Evolutionary conservation across 768 basidiomycete genomes (phyloP), one percentile per base, ranked within the genome.

Genomic region (Mrakia gelida): DNA sequence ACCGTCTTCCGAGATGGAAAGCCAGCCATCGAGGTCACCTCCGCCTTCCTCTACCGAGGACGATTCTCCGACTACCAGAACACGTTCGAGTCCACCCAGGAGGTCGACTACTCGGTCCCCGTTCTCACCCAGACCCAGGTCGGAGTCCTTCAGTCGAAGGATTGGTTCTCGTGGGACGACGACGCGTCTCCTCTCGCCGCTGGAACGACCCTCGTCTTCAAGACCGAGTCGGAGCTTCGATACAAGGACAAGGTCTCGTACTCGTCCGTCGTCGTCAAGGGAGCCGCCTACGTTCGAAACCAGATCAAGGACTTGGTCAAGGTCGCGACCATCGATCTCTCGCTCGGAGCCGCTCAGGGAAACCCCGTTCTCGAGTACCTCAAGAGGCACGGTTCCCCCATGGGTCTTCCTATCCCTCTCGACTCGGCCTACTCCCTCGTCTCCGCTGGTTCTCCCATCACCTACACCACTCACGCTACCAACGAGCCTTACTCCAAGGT

Each of bases 141-240:
- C 80, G 95, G 94, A 61, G 93, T 98, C 26, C 87, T 99, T 9
- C 90, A 92, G 83, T 93, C 93, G 67, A 99, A 99, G 87, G 92
- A 96, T 83, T 99, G 97, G 97, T 95, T 98, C 85, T 90, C 91
- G 71, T 98, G 95, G 96, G 91, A 92, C 73, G 91, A 96, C 82
- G 90, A 92, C 63, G 86, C 89, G 9, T 88, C 88, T 76, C 91
- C 94, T 34, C 90, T 95, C 71, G 86, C 89, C 62, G 88, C 91
- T 11, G 95, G 95, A 32, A 91, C 91, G 52, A 88, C 89, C 1
- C 90, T 99, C 71, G 90, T 94, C 80, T 97, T 98, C 93, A 92
- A 92, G 80, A 87, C 92, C 80, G 89, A 90, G 81, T 94, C 94
- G 3, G 90, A 92, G 81, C 90, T 94, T 54, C 89, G 91, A 26